Base-by-base conservation (phyloP, 176 grass and related monocot genomes). In the Stipa capillata region DNA sequence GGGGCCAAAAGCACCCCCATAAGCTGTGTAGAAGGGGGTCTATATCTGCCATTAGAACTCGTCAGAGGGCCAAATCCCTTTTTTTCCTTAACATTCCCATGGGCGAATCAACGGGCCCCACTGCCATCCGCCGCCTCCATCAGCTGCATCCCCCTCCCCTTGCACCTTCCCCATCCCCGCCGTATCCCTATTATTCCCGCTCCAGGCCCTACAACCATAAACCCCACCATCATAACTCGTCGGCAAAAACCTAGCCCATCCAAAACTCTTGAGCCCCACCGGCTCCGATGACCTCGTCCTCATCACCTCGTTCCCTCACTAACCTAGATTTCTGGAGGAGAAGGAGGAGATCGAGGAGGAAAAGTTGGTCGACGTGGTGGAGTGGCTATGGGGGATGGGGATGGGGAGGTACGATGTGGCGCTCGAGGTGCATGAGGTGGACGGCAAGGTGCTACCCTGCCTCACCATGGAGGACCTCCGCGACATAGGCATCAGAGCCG, bases 401-500 rank as follows among this genome's bases (percentile, higher is more conserved):
- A 83, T 92, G 83, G 86, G 74, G 4, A 74, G 83, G 3, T 92
- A 92, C 74, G 68, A 27, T 2, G 52, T 79, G 29, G 83, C 72
- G 23, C 89, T 92, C 49, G 69, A 89, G 86, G 84, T 77, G 63
- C 90, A 92, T 66, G 86, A 92, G 86, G 86, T 92, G 54, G 90
- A 92, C 47, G 69, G 52, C 37, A 79, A 72, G 54, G 90, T 89
- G 54, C 90, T 92, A 13, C 90, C 90, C 3, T 86, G 65, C 35
- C 90, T 92, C 69, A 89, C 86, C 16, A 70, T 92, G 73, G 90
- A 92, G 29, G 90, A 92, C 81, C 84, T 92, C 79, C 87, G 84
- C 31, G 90, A 92, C 66, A 89, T 92, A 86, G 86, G 90, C 18
- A 92, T 92, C 28, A 84, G 52, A 15, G 90, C 86, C 31, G 83